Percentiles rank a stretch among this genome's conserved stretches.
These are phyloP conservation scores for Speleostelium caveatum DNA, from an alignment of 78 protist species.

Conservation along the genomic window DNA sequence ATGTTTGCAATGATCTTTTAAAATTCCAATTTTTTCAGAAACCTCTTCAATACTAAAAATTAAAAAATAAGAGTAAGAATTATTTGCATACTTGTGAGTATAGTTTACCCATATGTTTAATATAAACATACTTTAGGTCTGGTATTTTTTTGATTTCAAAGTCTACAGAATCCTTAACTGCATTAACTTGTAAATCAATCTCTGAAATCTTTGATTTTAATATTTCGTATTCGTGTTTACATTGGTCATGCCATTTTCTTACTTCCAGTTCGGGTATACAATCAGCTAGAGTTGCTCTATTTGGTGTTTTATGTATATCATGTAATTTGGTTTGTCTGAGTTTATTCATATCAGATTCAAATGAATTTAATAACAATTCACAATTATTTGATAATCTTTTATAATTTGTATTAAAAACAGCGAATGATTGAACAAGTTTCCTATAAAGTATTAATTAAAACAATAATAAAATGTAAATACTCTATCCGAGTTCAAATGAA, in stretches of 20 bases:
- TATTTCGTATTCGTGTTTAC: constrained; percentile 4
- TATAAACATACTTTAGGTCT: constrained; percentile 21
- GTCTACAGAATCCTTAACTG: neutral
- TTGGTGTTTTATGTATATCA: constrained; percentile 18
- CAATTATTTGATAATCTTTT: constrained; percentile 19
- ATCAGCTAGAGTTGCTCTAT: constrained; percentile 20
- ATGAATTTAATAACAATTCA: constrained; percentile 41
- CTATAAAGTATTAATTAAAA: neutral
- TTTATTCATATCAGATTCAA: constrained; percentile 50
- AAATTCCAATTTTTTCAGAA: too few species aligned
- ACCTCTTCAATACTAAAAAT: too few species aligned
- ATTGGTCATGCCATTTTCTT: constrained; percentile 64
- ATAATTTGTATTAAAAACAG: neutral
- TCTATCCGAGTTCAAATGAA: neutral
- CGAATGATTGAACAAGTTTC: constrained; percentile 11
- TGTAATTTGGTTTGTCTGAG: constrained; percentile 49
- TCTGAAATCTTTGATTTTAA: constrained; percentile 21
- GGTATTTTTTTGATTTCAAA: constrained; percentile 8
- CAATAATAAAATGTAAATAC: neutral
- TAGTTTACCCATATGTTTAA: too few species aligned
- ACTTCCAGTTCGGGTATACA: constrained; percentile 49
- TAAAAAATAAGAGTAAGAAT: too few species aligned
- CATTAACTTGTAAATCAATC: neutral
- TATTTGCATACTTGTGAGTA: too few species aligned
- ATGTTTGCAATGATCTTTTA: too few species aligned